Percentiles rank a stretch among this genome's conserved stretches.
phyloP scores from a whole-genome alignment of 2,329 filamentous ascomycete genomes.

The Exserohilum turcica region DNA sequence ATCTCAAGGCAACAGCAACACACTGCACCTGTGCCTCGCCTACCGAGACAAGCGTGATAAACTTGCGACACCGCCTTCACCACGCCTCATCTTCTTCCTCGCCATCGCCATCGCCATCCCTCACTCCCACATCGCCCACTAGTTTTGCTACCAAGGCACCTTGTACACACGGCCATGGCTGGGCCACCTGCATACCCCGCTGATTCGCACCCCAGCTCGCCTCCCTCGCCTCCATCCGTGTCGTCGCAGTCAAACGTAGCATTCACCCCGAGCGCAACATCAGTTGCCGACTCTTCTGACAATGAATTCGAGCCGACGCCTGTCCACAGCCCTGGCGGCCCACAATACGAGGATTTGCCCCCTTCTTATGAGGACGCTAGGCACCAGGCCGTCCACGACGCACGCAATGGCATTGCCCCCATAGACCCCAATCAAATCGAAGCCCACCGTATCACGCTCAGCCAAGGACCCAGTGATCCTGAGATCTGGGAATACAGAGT shows the following conservation, averaged over 20 bases:
- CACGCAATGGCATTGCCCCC: conserved; percentile 31
- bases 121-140: not conserved
- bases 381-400: conserved; percentile 36
- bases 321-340: conserved; percentile 37
- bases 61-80: not conserved
- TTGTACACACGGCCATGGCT: conserved; percentile 25
- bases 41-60: conserved; percentile 8
- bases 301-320: conserved; percentile 41
- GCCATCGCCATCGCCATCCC: not conserved
- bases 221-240: conserved; percentile 20
- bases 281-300: conserved; percentile 41
- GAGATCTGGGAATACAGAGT: conserved; percentile 36
- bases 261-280: conserved; percentile 37
- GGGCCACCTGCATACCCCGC: conserved; percentile 21
- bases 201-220: conserved; percentile 14
- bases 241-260: conserved; percentile 22
- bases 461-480: conserved; percentile 28
- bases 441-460: conserved; percentile 30
- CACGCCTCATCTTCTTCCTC: not conserved
- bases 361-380: conserved; percentile 47
- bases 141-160: not conserved
- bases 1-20: conserved; percentile 20
- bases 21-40: conserved; percentile 8
- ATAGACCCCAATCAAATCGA: conserved; percentile 37
- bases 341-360: conserved; percentile 45